A percentile compares a stretch with the other conserved stretches of the same genome.
Conservation (phyloP, 345 rosid species). For the Rhodamnia rubescens region DNA sequence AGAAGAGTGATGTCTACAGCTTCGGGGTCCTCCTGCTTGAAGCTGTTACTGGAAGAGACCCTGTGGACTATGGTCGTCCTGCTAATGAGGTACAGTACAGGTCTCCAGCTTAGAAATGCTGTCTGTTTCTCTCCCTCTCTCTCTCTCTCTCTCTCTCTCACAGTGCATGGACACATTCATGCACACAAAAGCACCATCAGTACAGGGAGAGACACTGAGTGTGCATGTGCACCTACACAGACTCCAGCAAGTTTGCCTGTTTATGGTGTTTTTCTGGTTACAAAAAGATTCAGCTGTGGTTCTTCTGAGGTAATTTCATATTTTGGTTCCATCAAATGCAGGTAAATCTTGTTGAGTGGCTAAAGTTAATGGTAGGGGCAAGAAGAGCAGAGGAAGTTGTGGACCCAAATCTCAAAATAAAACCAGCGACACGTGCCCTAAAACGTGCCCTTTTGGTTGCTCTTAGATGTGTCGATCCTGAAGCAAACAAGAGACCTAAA, state of each 20-base stretch:
- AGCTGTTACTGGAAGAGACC: conserved; percentile 89
- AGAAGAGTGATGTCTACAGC: conserved; percentile 92
- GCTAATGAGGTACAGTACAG: conserved; percentile 53
- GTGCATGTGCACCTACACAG: background rate
- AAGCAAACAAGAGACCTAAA: conserved; percentile 77
- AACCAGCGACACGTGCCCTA: conserved; percentile 57
- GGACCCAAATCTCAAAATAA: conserved; percentile 65
- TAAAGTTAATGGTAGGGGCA: conserved; percentile 89
- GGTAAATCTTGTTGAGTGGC: conserved; percentile 96
- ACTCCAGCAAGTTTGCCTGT: background rate
- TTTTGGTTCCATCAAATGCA: conserved; percentile 8
- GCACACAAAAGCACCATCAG: background rate
- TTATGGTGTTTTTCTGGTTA: background rate
- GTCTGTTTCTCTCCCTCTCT: background rate
- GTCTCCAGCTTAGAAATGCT: background rate
- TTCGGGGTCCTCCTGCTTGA: conserved; percentile 89
- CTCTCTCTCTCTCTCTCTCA: background rate
- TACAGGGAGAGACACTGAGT: background rate
- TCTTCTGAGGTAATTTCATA: background rate
- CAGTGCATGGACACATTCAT: background rate
- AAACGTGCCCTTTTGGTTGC: conserved; percentile 75
- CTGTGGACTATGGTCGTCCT: conserved; percentile 88
- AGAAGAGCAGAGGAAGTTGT: conserved; percentile 91
- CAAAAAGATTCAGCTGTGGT: background rate
- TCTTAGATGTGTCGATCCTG: conserved; percentile 84